Evolutionary conservation across 129 eudicot species (phyloP).

Genomic region (sunflower (Helianthus annuus)): HanXRQr2.0-SUNRISE NC_035439.2:113963205-113963704

Average conservation of each 20-base stretch:
- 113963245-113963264: background rate
- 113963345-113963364: slow-evolving; percentile 22
- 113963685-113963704: background rate
- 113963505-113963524: slow-evolving; percentile 36
- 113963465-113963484: slow-evolving; percentile 52
- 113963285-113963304: slow-evolving; percentile 22
- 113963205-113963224: slow-evolving; percentile 15
- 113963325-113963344: slow-evolving; percentile 16
- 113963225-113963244: background rate
- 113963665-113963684: background rate
- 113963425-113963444: slow-evolving; percentile 6
- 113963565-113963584: slow-evolving; percentile 41
- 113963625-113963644: slow-evolving; percentile 23
- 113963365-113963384: slow-evolving; percentile 41
- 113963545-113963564: slow-evolving; percentile 27
- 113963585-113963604: slow-evolving; percentile 48
- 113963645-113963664: background rate
- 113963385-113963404: slow-evolving; percentile 31
- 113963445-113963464: slow-evolving; percentile 1
- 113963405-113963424: slow-evolving; percentile 29
- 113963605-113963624: slow-evolving; percentile 46
- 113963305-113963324: slow-evolving; percentile 21
- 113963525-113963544: background rate
- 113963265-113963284: slow-evolving; percentile 22
- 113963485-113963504: slow-evolving; percentile 59